phyloP scores from a whole-genome alignment of 75 land plant genomes.

The Gnetum montanum region DNA sequence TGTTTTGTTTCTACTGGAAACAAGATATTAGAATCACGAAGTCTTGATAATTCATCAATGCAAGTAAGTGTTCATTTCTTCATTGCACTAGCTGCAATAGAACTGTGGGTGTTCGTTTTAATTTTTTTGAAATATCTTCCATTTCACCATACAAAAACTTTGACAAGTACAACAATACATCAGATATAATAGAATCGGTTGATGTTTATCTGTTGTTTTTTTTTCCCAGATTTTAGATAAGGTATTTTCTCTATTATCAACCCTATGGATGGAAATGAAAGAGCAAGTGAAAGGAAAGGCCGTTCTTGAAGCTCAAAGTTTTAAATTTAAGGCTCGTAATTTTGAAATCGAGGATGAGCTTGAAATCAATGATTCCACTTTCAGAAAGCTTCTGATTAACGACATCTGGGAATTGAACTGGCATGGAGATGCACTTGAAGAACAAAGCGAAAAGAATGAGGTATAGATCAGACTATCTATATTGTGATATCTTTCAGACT shows the following conservation, averaged over 20 bases:
- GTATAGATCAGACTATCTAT: too few species aligned
- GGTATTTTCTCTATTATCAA: conserved; percentile 38
- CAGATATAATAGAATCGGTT: neutral
- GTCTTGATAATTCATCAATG: conserved; percentile 33
- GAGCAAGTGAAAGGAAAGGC: conserved; percentile 20
- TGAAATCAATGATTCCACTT: conserved; percentile 39
- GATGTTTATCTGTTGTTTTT: conserved; percentile 1
- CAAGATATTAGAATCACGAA: conserved; percentile 19
- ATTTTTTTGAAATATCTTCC: too few species aligned
- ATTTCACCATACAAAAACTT: too few species aligned
- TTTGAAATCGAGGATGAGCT: conserved; percentile 40
- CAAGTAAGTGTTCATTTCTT: conserved; percentile 24
- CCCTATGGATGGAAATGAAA: conserved; percentile 56
- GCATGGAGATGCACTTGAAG: too few species aligned
- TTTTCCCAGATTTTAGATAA: conserved; percentile 31
- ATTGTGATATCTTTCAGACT: too few species aligned
- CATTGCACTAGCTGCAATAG: neutral
- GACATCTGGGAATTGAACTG: conserved; percentile 27
- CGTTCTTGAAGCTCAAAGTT: conserved; percentile 29
- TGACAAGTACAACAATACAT: too few species aligned
- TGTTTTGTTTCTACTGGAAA: conserved; percentile 26
- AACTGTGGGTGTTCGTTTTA: neutral
- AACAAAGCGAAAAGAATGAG: conserved; percentile 12
- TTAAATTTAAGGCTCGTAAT: conserved; percentile 46
- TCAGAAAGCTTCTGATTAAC: conserved; percentile 20